These are phyloP conservation scores for Mrakia blollopis DNA, from an alignment of 768 basidiomycete species.

Conservation along the genomic window DNA sequence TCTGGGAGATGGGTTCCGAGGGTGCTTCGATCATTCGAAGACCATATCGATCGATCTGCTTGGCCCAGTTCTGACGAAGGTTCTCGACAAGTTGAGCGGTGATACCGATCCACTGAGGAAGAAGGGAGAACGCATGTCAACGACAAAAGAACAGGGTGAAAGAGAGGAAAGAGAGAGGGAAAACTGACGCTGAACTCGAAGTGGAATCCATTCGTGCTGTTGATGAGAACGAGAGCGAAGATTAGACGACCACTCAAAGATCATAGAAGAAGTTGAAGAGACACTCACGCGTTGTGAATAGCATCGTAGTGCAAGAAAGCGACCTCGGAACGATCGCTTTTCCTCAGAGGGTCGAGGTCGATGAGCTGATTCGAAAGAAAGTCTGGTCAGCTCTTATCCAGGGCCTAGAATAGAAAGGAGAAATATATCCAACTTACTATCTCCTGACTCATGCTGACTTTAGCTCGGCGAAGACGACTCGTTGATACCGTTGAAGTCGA, in stretches of 20 bases:
- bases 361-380: constrained; percentile 51
- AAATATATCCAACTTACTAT: constrained; percentile 43
- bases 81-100: constrained; percentile 83
- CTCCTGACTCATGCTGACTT: constrained; percentile 65
- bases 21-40: constrained; percentile 52
- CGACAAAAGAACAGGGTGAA: neutral
- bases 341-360: constrained; percentile 57
- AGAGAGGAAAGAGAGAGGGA: neutral
- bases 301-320: constrained; percentile 89
- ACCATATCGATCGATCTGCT: constrained; percentile 22
- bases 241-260: neutral
- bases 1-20: constrained; percentile 83
- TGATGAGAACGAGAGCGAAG: neutral
- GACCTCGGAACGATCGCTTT: constrained; percentile 80
- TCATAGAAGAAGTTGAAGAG: neutral
- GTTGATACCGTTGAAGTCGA: neutral
- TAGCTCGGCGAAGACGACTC: constrained; percentile 22
- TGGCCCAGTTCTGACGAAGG: constrained; percentile 22
- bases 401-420: neutral
- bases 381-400: no score
- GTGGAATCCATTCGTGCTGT: constrained; percentile 56
- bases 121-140: neutral
- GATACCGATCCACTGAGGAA: constrained; percentile 74
- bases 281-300: constrained; percentile 64
- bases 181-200: constrained; percentile 68